A percentile compares a stretch with the other conserved stretches of the same genome.
Conservation (phyloP, 306 rosid species). For the Astragalus glycyphyllos region DNA sequence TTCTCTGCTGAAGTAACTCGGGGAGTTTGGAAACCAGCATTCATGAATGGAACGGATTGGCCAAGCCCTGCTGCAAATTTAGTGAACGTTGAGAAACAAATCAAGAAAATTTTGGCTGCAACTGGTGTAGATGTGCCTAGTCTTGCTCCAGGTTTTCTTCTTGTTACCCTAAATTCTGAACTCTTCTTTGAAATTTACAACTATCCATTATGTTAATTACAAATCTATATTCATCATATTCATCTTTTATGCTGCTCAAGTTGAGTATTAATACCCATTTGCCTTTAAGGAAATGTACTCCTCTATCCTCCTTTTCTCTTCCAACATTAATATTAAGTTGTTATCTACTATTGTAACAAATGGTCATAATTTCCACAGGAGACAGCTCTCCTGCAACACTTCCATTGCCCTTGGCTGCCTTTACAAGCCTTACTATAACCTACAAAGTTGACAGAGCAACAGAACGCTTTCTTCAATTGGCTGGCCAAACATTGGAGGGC, state of each 20-base stretch:
- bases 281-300: constrained; percentile 28
- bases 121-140: constrained; percentile 97
- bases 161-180: constrained; percentile 23
- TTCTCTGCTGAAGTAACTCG: constrained; percentile 97
- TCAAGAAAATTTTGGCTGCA: constrained; percentile 87
- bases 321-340: constrained; percentile 24
- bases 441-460: constrained; percentile 85
- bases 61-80: constrained; percentile 97
- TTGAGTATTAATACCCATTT: constrained; percentile 17
- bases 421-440: constrained; percentile 94
- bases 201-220: constrained; percentile 1
- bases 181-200: neutral
- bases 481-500: constrained; percentile 88
- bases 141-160: constrained; percentile 78
- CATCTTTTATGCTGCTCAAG: constrained; percentile 28
- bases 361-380: constrained; percentile 51
- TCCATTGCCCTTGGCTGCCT: constrained; percentile 97
- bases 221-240: neutral
- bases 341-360: constrained; percentile 31
- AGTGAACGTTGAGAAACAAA: constrained; percentile 85
- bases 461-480: constrained; percentile 87
- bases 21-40: constrained; percentile 91
- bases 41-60: constrained; percentile 99
- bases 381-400: constrained; percentile 92
- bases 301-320: constrained; percentile 28